These are phyloP conservation scores for Ziziphus jujuba DNA, from an alignment of 306 rosid species.

Conservation along the genomic window DNA sequence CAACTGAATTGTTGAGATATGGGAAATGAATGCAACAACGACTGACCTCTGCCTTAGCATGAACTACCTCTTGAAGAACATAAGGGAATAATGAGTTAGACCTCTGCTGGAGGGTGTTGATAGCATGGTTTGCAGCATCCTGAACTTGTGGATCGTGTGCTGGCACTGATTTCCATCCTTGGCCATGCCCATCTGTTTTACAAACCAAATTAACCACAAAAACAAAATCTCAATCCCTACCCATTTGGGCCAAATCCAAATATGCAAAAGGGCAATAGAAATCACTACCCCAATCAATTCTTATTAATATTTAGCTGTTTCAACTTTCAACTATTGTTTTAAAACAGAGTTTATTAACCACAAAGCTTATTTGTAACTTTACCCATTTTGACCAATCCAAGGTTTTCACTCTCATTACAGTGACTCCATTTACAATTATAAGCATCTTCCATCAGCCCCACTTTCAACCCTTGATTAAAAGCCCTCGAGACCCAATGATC, in stretches of 20 bases:
- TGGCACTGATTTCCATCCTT: slow-evolving; percentile 67
- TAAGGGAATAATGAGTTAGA: slow-evolving; percentile 67
- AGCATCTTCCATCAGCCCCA: too few species aligned
- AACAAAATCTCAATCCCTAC: background rate
- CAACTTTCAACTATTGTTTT: too few species aligned
- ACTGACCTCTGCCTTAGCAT: slow-evolving; percentile 82
- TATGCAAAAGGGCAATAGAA: too few species aligned
- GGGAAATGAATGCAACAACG: background rate
- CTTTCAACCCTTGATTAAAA: too few species aligned
- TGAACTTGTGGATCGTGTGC: slow-evolving; percentile 65
- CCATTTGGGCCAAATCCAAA: background rate
- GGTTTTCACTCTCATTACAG: too few species aligned
- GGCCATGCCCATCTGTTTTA: slow-evolving; percentile 24
- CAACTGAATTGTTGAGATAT: background rate
- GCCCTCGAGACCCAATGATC: too few species aligned
- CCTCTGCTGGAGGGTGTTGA: slow-evolving; percentile 67
- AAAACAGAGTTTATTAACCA: too few species aligned
- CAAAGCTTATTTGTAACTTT: too few species aligned
- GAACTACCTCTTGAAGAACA: slow-evolving; percentile 59
- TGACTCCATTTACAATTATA: too few species aligned
- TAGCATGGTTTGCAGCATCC: slow-evolving; percentile 73
- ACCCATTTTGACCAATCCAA: too few species aligned
- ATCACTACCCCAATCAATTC: too few species aligned
- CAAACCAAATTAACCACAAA: background rate
- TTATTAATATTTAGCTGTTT: too few species aligned